Conservation (phyloP, 2,329 filamentous ascomycete genomes). For the Beauveria asiatica region DNA sequence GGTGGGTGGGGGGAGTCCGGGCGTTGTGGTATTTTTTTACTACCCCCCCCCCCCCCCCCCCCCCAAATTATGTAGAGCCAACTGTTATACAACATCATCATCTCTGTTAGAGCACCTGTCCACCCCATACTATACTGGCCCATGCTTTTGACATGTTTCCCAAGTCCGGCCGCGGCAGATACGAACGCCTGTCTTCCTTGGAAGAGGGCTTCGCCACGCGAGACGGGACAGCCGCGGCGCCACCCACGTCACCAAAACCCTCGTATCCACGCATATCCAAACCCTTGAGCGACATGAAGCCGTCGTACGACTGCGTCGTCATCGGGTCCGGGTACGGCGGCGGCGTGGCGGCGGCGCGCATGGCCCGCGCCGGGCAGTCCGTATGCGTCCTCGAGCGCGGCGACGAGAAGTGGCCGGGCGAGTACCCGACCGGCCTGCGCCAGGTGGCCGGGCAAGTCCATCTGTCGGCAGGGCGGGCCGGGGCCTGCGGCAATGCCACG, state of each 20-base stretch:
- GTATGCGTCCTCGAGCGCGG: conserved; percentile 60
- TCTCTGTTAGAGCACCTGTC: neutral
- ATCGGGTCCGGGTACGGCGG: conserved; percentile 64
- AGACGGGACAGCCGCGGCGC: neutral
- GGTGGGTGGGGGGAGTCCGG: too few relatives aligned
- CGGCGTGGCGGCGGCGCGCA: conserved; percentile 55
- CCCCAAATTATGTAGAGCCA: neutral
- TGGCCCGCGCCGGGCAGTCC: conserved; percentile 46
- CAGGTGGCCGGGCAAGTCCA: conserved; percentile 43
- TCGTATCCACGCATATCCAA: neutral
- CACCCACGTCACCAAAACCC: too few relatives aligned
- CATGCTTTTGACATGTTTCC: neutral
- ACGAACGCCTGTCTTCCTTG: neutral
- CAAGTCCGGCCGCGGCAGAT: neutral
- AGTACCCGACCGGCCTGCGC: conserved; percentile 44
- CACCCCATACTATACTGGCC: neutral
- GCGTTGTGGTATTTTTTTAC: too few relatives aligned
- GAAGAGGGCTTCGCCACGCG: neutral
- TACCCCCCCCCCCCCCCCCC: too few relatives aligned
- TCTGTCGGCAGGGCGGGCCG: conserved; percentile 37
- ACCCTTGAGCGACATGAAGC: neutral
- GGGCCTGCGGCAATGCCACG: conserved; percentile 41
- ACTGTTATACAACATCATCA: neutral
- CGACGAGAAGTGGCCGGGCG: conserved; percentile 57
- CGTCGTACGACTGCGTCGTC: conserved; percentile 54